Evolutionary conservation across 768 basidiomycete genomes (phyloP).

Genomic region (Symmetrospora coprosmae): DNA sequence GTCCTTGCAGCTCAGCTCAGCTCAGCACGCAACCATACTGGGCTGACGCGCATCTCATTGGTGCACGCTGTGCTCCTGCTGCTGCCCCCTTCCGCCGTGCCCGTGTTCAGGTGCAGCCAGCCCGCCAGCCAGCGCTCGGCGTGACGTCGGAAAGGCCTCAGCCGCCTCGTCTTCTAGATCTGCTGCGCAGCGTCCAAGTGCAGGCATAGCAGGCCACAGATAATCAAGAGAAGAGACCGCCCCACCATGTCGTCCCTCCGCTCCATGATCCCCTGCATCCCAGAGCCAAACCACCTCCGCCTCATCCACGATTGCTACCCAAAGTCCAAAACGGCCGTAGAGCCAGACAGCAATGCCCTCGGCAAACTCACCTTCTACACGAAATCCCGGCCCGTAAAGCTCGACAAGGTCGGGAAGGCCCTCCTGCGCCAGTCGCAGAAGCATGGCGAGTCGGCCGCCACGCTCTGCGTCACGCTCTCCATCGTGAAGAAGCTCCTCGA

Average conservation of each 20-base stretch:
- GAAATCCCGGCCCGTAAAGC: constrained; percentile 10
- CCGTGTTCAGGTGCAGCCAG: too few relatives aligned
- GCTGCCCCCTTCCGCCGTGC: too few relatives aligned
- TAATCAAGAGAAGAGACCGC: too few relatives aligned
- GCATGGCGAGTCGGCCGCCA: background rate
- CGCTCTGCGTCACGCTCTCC: background rate
- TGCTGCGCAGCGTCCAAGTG: too few relatives aligned
- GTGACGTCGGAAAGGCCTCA: too few relatives aligned
- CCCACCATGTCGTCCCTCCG: constrained; percentile 4
- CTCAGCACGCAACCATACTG: too few relatives aligned
- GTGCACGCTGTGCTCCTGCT: too few relatives aligned
- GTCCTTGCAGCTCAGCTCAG: too few relatives aligned
- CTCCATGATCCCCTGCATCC: background rate
- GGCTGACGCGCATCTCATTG: too few relatives aligned
- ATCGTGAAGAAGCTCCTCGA: constrained; percentile 16
- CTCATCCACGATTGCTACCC: constrained; percentile 16
- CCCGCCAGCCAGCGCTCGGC: too few relatives aligned
- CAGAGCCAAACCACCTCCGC: constrained; percentile 1
- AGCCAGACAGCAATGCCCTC: constrained; percentile 15
- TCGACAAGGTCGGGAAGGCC: constrained; percentile 12
- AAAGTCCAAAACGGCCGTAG: constrained; percentile 7
- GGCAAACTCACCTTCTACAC: constrained; percentile 4
- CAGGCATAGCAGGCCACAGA: too few relatives aligned
- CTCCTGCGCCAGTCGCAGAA: background rate
- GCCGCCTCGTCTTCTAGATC: too few relatives aligned